Conservation (phyloP, 257 asterid genomes). For the Ligustrum vulgare region DNA sequence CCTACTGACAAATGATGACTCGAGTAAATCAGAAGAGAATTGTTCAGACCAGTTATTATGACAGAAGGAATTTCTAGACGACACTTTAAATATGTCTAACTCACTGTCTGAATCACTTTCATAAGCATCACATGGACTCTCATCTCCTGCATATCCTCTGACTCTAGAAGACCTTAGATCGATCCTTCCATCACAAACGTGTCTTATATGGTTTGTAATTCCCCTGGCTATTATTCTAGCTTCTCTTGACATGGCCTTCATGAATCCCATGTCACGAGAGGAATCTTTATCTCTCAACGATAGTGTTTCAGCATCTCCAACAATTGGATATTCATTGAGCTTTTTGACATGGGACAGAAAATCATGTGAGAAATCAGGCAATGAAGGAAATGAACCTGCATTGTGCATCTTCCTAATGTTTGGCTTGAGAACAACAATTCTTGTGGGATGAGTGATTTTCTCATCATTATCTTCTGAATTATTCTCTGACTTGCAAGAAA, state of each 20-base stretch:
- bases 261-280: slow-evolving; percentile 33
- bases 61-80: slow-evolving; percentile 49
- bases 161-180: slow-evolving; percentile 38
- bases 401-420: slow-evolving; percentile 47
- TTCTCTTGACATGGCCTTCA: slow-evolving; percentile 49
- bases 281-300: slow-evolving; percentile 35
- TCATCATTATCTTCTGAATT: slow-evolving; percentile 40
- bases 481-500: slow-evolving; percentile 37
- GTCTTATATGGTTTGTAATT: slow-evolving; percentile 61
- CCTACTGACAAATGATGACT: slow-evolving; percentile 52
- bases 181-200: slow-evolving; percentile 39
- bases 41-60: slow-evolving; percentile 34
- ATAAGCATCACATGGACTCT: slow-evolving; percentile 68
- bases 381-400: slow-evolving; percentile 38
- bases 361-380: slow-evolving; percentile 37
- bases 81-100: slow-evolving; percentile 36
- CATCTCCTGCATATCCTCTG: slow-evolving; percentile 88
- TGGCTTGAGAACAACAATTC: slow-evolving; percentile 84
- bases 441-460: slow-evolving; percentile 54
- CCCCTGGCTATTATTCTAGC: slow-evolving; percentile 66
- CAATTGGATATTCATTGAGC: slow-evolving; percentile 33
- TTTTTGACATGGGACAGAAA: slow-evolving; percentile 36
- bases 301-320: slow-evolving; percentile 34
- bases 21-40: slow-evolving; percentile 40
- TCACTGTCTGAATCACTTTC: slow-evolving; percentile 76